Base-by-base conservation (phyloP, 805 yeast species). In the Scheffersomyces ergatensis region DNA sequence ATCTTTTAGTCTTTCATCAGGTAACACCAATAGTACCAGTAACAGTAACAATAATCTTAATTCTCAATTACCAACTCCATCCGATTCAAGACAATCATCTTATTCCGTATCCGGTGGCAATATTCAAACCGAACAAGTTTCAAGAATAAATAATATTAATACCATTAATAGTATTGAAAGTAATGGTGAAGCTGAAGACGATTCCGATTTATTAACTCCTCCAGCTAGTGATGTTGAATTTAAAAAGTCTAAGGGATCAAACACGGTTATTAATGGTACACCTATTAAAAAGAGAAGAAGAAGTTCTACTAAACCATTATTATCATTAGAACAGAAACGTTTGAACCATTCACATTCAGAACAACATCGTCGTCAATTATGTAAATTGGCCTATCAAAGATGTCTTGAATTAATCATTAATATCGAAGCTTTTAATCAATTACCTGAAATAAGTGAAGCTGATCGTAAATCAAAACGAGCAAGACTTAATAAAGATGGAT, bases 381-480 rank as follows among this genome's bases (percentile, higher is more conserved):
- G 75, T 51, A 68, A 68, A 48, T 56, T 65, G 44, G 75, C 74
- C 6, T 70, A 70, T 49, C 72, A 70, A 43, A 46, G 75, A 34
- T 70, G 75, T 48, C 55, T 70, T 37, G 53, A 65, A 18, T 54
- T 67, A 36, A 63, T 70, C 25, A 65, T 70, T 17, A 59, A 70
- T 39, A 61, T 67, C 33, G 71, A 68, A 19, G 71, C 66, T 17
- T 70, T 59, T 46, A 55, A 55, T 43, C 59, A 60, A 33, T 59
- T 58, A 33, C 57, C 62, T 32, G 60, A 57, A 24, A 34, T 50
- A 8, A 60, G 59, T 17, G 45, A 50, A 35, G 35, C 48, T 11
- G 53, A 47, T 41, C 58, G 62, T 39, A 62, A 63, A 48, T 53
- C 62, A 13, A 68, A 66, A 46, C 51, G 73, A 40, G 63, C 64